Base-by-base conservation (phyloP, 129 eudicot species). In the Flaveria trinervia region DNA sequence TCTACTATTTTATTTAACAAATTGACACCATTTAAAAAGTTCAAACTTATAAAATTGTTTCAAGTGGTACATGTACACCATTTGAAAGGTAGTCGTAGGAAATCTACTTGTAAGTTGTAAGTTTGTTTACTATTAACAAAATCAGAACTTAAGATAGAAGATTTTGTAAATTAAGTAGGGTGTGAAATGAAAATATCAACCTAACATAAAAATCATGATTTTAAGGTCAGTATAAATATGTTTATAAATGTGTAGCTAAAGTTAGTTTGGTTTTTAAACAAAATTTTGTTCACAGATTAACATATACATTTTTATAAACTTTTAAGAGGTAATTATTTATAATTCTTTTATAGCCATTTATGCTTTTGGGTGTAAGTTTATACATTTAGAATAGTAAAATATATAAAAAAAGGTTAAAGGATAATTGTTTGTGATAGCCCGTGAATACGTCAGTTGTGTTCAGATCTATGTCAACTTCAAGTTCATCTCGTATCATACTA, bases 1-100 rank as follows among this genome's bases (percentile, higher is more conserved):
- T 88, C 89, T 67, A 73, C 22, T 49, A 54, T 51, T 61, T 23
- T 76, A 70, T 57, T 6, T 57, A 77, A 73, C 49, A 67, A 80
- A 52, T 72, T 61, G 65, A 11, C 14, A 45, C 50, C 50, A 36
- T 45, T 45, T 45, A 25, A 71, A 80, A 80, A 73, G 61, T 65
- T 48, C 2, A 79, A 80, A 80, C 83, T 51, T 64, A 16, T 25
- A 65, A 72, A 11, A 62, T 61, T 65, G 74, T 79, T 56, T 79
- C 26, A 36, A 71, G 72, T 73, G 73, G 70, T 64, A 50, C 51
- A 72, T 8, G 17, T 25, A 36, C 41, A 5, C 8, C 50, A 71
- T 28, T 2, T 36, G 36, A 50, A 50, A 33, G 18, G 25, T 50
- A 28, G 54, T 48, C 3, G 8, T 60, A 57, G 5, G 33, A 22